phyloP scores from a whole-genome alignment of 371 early-diverging fungal genomes.

The Apophysomyces sp. region DNA sequence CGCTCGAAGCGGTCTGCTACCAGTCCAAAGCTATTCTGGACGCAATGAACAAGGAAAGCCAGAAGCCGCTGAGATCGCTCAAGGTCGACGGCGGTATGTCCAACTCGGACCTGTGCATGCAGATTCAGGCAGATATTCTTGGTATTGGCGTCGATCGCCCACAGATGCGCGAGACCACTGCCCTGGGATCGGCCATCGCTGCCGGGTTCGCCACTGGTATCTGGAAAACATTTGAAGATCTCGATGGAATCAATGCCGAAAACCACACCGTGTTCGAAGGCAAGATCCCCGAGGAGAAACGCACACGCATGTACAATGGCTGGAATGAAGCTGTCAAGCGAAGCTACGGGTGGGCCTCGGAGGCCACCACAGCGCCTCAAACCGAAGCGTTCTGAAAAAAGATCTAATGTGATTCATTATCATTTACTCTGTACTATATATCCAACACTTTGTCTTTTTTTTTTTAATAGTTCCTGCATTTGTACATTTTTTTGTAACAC shows the following conservation, averaged over 20 bases:
- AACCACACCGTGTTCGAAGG: constrained; percentile 44
- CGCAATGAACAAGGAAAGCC: constrained; percentile 83
- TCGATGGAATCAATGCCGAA: constrained; percentile 38
- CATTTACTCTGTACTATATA: too few species aligned
- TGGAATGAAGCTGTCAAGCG: constrained; percentile 90
- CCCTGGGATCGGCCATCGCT: constrained; percentile 93
- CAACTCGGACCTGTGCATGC: constrained; percentile 88
- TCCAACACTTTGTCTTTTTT: neutral
- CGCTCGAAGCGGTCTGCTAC: constrained; percentile 90
- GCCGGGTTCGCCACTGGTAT: constrained; percentile 85
- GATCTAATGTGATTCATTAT: too few species aligned
- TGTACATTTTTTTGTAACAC: constrained; percentile 1
- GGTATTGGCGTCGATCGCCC: constrained; percentile 90
- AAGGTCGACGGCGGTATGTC: constrained; percentile 96
- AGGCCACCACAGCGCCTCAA: neutral
- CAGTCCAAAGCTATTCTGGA: constrained; percentile 89
- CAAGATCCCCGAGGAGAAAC: constrained; percentile 46
- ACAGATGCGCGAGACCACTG: constrained; percentile 91
- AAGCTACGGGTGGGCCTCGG: constrained; percentile 65
- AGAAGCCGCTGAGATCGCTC: constrained; percentile 61
- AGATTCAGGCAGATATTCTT: constrained; percentile 88
- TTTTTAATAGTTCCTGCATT: constrained; percentile 2
- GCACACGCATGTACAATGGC: constrained; percentile 62
- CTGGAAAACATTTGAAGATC: constrained; percentile 52
- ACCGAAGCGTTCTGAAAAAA: neutral